Evolutionary conservation across 2,329 filamentous ascomycete genomes (phyloP).

Genomic region (Fusarium agapanthi): DNA sequence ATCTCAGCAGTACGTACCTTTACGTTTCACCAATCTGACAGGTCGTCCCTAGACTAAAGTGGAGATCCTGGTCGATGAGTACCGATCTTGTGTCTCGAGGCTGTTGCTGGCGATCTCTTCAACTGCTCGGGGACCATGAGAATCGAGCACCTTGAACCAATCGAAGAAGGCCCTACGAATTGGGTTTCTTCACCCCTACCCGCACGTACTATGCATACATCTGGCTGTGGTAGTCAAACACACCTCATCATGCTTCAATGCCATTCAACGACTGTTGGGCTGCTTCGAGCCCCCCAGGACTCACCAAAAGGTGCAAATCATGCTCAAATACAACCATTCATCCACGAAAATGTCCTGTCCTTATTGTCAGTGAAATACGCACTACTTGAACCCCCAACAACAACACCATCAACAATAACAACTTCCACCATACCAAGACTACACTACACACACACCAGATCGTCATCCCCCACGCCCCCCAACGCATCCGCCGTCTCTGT

Average conservation of each 20-base stretch:
- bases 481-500: slow-evolving; percentile 2
- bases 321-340: not conserved
- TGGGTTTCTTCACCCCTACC: not conserved
- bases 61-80: slow-evolving; percentile 20
- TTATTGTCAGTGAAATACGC: not conserved
- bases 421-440: not conserved
- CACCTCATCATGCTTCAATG: not conserved
- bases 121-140: slow-evolving; percentile 19
- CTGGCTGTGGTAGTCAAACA: not conserved
- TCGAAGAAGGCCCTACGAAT: not conserved
- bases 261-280: not conserved
- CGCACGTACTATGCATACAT: slow-evolving; percentile 10
- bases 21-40: slow-evolving; percentile 11
- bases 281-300: not conserved
- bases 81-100: slow-evolving; percentile 35
- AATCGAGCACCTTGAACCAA: slow-evolving; percentile 25
- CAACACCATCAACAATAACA: not conserved
- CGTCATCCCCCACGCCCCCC: slow-evolving; percentile 9
- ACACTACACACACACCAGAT: slow-evolving; percentile 9
- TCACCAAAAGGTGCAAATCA: not conserved
- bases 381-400: not conserved
- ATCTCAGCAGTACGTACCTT: slow-evolving; percentile 7
- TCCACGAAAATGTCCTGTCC: not conserved
- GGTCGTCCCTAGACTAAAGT: not conserved
- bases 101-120: slow-evolving; percentile 34